Evolutionary conservation across 192 early-diverging fungal species (phyloP).

Genomic region (Backusella sp.): DNA sequence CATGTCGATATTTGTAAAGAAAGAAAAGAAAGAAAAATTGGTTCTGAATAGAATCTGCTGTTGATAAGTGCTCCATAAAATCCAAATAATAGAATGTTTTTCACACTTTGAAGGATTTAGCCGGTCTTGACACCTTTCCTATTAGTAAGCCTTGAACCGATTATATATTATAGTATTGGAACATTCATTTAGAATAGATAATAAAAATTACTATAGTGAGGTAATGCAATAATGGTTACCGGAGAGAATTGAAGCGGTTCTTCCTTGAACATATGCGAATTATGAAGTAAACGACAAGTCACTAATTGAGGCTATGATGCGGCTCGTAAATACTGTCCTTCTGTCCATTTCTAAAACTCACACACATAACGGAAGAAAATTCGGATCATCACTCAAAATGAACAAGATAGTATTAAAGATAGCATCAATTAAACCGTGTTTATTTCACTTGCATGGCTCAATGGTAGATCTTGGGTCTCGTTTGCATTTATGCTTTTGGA

Average conservation of each 20-base stretch:
- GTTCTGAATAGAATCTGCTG: not conserved
- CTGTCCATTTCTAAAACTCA: not conserved
- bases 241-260: not conserved
- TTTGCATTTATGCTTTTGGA: not conserved
- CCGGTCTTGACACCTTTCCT: not conserved
- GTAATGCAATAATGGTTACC: not conserved
- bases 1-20: not conserved
- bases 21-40: not conserved
- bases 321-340: no score
- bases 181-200: not conserved
- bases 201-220: not conserved
- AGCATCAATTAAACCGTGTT: not conserved
- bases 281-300: not conserved
- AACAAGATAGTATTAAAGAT: not conserved
- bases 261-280: not conserved
- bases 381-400: not conserved
- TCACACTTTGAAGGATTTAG: not conserved
- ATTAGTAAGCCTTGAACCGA: not conserved
- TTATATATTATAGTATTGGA: not conserved
- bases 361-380: not conserved
- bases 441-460: not conserved
- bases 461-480: not conserved
- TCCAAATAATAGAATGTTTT: not conserved
- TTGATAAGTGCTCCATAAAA: not conserved
- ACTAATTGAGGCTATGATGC: not conserved